Base-by-base conservation (phyloP, 306 rosid genomes). In the Begonia peltatifolia region DNA sequence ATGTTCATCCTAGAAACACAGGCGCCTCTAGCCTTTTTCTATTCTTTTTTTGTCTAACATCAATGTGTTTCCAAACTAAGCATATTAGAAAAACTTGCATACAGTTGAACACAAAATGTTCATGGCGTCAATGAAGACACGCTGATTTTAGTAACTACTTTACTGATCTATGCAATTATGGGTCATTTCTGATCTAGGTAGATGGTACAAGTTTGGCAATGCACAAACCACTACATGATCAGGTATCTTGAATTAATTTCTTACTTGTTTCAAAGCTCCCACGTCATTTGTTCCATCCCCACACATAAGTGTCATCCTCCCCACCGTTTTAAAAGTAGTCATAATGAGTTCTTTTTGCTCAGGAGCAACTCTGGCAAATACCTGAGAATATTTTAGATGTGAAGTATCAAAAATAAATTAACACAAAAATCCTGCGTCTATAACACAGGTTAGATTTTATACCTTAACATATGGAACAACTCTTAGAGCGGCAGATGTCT, bases 201-300 rank as follows among this genome's bases (percentile, higher is more conserved):
- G 7, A 30, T 30, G 38, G 6, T 30, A 30, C 6, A 5, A 30
- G 38, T 30, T 30, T 30, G 38, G 38, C 38, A 30, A 30, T 30
- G 8, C 3, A 30, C 38, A 30, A 5, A 30, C 9, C 38, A 30
- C 38, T 5, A 30, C 38, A 30, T 30, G 38, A 30, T 30, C 9
- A 30, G 38, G 38, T 5, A 30, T 30, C 38, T 44, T 44, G 48
- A 44, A 44, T n/a, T n/a, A 44, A 49, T 49, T 2, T 8, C 41
- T 66, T 73, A 90, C 97, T 95, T 92, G 99, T 74, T 92, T 92
- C 61, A 92, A 71, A 57, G 99, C 99, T 62, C 99, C 99, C 60
- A 92, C 99, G 41, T 92, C 99, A 61, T 92, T 92, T 47, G 99
- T 92, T 60, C 99, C 99, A 73, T 92, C 96, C 41, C 99, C 99